These are phyloP conservation scores for Madurella mycetomatis DNA, from an alignment of 2,329 filamentous ascomycete genomes.

Conservation along the genomic window DNA sequence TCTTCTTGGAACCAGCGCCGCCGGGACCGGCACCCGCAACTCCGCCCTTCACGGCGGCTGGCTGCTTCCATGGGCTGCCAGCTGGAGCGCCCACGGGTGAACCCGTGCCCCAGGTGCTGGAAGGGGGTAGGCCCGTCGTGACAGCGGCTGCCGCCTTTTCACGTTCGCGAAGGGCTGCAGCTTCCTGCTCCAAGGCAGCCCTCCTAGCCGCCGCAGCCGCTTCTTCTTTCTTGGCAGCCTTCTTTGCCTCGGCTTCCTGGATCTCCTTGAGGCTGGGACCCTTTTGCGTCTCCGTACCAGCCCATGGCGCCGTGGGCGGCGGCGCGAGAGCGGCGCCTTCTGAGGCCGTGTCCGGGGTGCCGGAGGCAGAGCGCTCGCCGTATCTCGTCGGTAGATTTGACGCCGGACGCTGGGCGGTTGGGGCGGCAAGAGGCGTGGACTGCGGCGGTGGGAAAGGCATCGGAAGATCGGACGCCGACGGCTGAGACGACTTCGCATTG, in stretches of 20 bases:
- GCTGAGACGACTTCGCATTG: conserved; percentile 56
- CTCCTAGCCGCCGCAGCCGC: conserved; percentile 72
- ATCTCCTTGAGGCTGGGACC: conserved; percentile 94
- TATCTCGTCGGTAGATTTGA: conserved; percentile 78
- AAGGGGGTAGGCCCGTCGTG: conserved; percentile 71
- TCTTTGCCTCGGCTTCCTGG: conserved; percentile 89
- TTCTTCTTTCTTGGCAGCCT: conserved; percentile 85
- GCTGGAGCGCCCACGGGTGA: conserved; percentile 60
- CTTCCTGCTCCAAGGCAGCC: conserved; percentile 74
- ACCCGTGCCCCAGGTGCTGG: conserved; percentile 81
- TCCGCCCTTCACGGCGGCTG: conserved; percentile 43
- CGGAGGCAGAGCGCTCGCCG: conserved; percentile 63
- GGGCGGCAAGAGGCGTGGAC: conserved; percentile 78
- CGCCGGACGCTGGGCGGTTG: conserved; percentile 77
- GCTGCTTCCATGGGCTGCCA: conserved; percentile 64
- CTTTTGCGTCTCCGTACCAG: conserved; percentile 65
- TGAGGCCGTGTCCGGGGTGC: conserved; percentile 61
- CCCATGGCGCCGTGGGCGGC: conserved; percentile 88
- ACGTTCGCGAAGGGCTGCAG: conserved; percentile 54
- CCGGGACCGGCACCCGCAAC: conserved; percentile 30
- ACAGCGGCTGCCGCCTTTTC: conserved; percentile 58
- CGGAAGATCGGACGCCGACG: conserved; percentile 62
- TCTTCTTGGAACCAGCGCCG: conserved; percentile 64
- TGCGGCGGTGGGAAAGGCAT: conserved; percentile 69
- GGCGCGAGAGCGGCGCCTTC: conserved; percentile 38